Base-by-base conservation (phyloP, 345 rosid genomes). In the Populus nigra region DNA sequence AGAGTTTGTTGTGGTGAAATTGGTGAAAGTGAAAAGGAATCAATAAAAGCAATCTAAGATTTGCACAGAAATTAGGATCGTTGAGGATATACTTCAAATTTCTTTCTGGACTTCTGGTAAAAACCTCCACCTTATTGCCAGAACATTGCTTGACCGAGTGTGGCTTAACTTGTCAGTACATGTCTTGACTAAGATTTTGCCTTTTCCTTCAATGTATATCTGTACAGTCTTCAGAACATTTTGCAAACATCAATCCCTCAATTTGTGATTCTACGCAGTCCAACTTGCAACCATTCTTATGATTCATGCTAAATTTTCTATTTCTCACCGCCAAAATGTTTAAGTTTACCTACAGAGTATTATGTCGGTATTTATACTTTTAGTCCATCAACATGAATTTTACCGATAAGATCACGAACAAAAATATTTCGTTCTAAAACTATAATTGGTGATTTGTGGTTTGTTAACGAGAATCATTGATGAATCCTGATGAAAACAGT, bases 1-100 rank as follows among this genome's bases (percentile, higher is more conserved):
- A 39, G 39, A 65, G 39, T 68, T 77, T 73, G 82, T 61, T 80
- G 25, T 11, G 77, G 77, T 73, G 84, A 79, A 71, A 77, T 65
- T 73, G 76, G 83, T 49, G 80, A 77, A 77, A 78, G 47, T 73
- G 75, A 20, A 35, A 68, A 20, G 82, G 86, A 82, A 79, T 83
- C 88, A 79, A 76, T 50, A 38, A 87, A 83, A 83, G 86, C 65
- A 69, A 76, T 45, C 77, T 1, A 31, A 72, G 78, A 79, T 80
- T 63, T 73, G 47, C 39, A 61, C 66, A 63, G 69, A 82, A 73
- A 76, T 57, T 35, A 18, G 68, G 73, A 73, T 82, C 82, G 9
- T 78, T 50, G 1, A 57, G 85, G 80, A 85, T 85, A 84, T 82
- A 71, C 84, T 73, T 18, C 69, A 33, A 18, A 23, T n/a, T 66